Evolutionary conservation across 257 asterid genomes (phyloP), one percentile per base, ranked within the genome.

Genomic region (Asclepias syriaca): DNA sequence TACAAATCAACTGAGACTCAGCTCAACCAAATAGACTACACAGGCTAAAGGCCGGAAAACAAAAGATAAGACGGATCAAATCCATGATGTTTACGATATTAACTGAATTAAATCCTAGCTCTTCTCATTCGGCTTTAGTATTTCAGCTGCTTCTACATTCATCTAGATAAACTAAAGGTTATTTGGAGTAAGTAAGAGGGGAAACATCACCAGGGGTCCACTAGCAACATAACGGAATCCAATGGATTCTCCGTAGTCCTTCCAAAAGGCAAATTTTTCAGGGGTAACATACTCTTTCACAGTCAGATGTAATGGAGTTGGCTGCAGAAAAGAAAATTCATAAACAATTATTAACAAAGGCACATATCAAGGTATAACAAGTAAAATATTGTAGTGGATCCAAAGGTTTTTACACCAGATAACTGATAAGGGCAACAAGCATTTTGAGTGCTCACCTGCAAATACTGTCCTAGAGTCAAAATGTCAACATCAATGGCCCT

Each of bases 181-280:
- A 9, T 49, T 63, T 53, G 24, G 24, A 66, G 18, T 32, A 12
- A 18, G 16, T 18, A 37, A 48, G 53, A 67, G 22, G 46, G 29
- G 50, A 63, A 53, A 74, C 60, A 59, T 82, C 84, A 94, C 99
- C 98, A 94, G 66, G 71, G 99, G 99, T 74, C 99, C 99, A 78
- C 99, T 91, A 66, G 99, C 99, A 72, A 94, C 98, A 68, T 94
- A 91, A 27, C 97, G 93, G 82, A 94, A 94, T 72, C 99, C 99
- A 75, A 86, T 89, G 12, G 95, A 88, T 85, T 94, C 99, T 43
- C 99, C 99, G n/a, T 94, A 94, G 1, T 86, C 92, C 84, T 94
- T 94, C 99, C 99, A 94, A 75, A 81, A 84, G 48, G 89, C 85
- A 84, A 91, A 94, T 32, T 94, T 94, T 76, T 94, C 98, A 5